Evolutionary conservation across 202 grass and related monocot genomes (phyloP), one percentile per base, ranked within the genome.

Genomic region (Alloteropsis angusta): DNA sequence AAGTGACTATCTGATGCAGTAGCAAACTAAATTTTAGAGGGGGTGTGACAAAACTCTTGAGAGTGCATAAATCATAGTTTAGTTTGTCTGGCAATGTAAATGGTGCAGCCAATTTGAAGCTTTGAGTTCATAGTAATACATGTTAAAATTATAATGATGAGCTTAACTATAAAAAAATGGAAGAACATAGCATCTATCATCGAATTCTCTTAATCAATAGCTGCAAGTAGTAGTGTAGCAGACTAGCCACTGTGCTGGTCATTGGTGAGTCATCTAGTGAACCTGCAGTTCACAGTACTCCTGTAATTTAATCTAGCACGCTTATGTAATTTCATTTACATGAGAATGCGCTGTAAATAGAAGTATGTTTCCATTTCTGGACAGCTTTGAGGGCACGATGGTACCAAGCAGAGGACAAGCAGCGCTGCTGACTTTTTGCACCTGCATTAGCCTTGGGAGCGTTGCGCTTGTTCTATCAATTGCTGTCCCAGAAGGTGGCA

Each of bases 351-450:
- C 21, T 60, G 9, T 45, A 59, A 76, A 34, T 23, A 23, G 30
- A 34, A 1, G 5, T 10, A 25, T 7, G 61, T 79, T 26, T 54
- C 5, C 9, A 21, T 78, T 50, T 28, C 10, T 13, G 62, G 41
- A 78, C 65, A 98, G 95, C 38, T 98, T 98, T 26, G 95, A 98
- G 91, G 95, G 95, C 30, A 83, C 85, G 17, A 98, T 98, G 95
- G 56, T 83, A 74, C 95, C 95, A 65, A 98, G 85, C 89, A 90
- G 95, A 78, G 87, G 87, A 6, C 95, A 98, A 84, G 95, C 95
- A 18, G 91, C 95, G 6, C 62, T 98, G 68, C 83, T 98, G 10
- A 94, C 95, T 69, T 98, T 94, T 81, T 98, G 95, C 71, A 98
- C 95, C 28, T 83, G 87, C 83, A 89, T 98, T 62, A 98, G 95